A percentile compares a stretch with the other conserved stretches of the same genome.
Evolutionary conservation across 768 basidiomycete species (phyloP).

Genomic region (Sarcodon aspratus): DNA sequence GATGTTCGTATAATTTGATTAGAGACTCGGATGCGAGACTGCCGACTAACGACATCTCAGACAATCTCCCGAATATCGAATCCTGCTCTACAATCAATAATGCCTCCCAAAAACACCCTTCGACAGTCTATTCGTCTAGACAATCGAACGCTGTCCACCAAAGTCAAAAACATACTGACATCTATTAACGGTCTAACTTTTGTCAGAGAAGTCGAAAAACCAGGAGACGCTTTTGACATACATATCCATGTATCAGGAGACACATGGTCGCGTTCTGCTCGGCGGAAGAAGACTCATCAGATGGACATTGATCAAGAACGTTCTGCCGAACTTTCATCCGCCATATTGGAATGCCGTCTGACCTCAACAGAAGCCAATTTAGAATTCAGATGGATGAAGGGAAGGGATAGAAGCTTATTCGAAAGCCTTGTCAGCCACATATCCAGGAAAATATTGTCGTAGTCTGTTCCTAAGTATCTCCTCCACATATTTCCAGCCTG

Average conservation of each 20-base stretch:
- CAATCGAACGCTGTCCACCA: conserved; percentile 2
- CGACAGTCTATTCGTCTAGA: conserved; percentile 21
- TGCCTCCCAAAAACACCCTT: conserved; percentile 51
- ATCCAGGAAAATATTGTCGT: neutral
- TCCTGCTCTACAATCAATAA: conserved; percentile 32
- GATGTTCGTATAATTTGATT: conserved; percentile 47
- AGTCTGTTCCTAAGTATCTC: neutral
- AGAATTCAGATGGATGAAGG: conserved; percentile 53
- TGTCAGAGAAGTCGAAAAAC: conserved; percentile 1
- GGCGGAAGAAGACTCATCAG: conserved; percentile 28
- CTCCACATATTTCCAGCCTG: too few species aligned
- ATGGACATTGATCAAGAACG: neutral
- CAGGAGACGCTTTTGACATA: conserved; percentile 1
- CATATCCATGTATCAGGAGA: conserved; percentile 17
- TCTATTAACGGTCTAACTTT: conserved; percentile 19
- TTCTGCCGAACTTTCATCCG: neutral
- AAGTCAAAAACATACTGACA: conserved; percentile 20
- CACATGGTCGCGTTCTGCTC: conserved; percentile 62
- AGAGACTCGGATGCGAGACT: neutral
- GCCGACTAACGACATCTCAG: conserved; percentile 11
- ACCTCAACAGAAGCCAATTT: conserved; percentile 15
- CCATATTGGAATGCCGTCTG: conserved; percentile 14
- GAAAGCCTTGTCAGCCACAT: conserved; percentile 57
- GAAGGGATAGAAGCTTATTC: conserved; percentile 42
- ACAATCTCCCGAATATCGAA: conserved; percentile 24